Evolutionary conservation across 257 asterid genomes (phyloP), one percentile per base, ranked within the genome.

Genomic region (Eustoma russellianum): DNA sequence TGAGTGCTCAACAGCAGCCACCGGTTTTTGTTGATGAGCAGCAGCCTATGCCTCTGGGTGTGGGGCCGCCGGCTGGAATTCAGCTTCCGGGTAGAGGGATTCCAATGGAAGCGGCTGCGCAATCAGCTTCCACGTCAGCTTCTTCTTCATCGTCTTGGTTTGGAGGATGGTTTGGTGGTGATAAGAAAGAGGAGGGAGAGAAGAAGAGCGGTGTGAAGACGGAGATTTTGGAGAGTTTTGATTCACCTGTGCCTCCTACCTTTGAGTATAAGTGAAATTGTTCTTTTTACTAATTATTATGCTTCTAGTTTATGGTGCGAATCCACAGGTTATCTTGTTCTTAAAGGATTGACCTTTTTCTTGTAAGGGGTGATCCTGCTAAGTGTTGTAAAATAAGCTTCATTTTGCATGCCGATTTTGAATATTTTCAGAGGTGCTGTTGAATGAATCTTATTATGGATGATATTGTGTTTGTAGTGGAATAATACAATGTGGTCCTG

Each of bases 171-270:
- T 65, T 67, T 9, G 71, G 62, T 12, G 60, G 46, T 30, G 52
- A 49, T n/a, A 61, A 61, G 40, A 47, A 65, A 24, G 61, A 64
- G 28, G 60, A 56, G 15, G 52, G 44, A 13, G 33, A 61, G 40
- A 56, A 33, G 48, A 47, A 46, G 17, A 35, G 64, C 1, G 71
- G 66, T 10, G 40, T n/a, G 41, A 60, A 60, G 43, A 65, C 63
- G 7, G 68, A 70, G 58, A 13, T 65, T 34, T 33, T 70, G 51
- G 76, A 70, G 72, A 70, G 76, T 13, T 70, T 61, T 53, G 72
- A 65, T 46, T 13, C 68, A 1, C 72, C 76, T 5, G 33, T 41
- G 33, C 76, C 71, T 5, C 76, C 76, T 0, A 50, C 68, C 15
- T 70, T 70, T 17, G 76, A 65, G 46, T 64, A 30, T 24, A 64